Evolutionary conservation across 1,284 basidiomycete genomes (phyloP), one percentile per base, ranked within the genome.

Genomic region (Thecaphora thlaspeos): DNA sequence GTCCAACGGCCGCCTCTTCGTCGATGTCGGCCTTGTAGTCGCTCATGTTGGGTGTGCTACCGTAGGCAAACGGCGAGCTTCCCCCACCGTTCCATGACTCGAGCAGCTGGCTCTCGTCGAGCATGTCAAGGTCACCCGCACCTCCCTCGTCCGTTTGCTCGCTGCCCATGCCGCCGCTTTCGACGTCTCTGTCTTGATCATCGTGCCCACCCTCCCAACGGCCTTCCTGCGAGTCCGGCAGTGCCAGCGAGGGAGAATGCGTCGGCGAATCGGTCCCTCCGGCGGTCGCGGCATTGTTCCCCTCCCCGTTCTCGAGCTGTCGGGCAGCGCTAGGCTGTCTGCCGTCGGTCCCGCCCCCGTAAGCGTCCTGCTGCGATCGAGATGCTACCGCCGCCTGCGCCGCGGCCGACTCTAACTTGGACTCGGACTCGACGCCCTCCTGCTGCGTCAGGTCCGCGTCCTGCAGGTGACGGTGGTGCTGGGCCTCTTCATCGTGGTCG

Each of bases 1-100:
- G 84, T 3, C 92, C 93, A 17, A 93, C 84, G 2, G 89, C 86
- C 14, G 89, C 90, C 75, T 94, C 90, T 44, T 83, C 80, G 22
- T 77, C 73, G 21, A 65, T 49, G 32, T 43, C 54, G 41, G 40
- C 50, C 43, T 52, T 55, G 42, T 48, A 58, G 10, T 65, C 61
- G 46, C 59, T 62, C 8, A 40, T 49, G 22, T 49, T 52, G 19
- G 54, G 55, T n/a, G 54, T 44, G 58, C 61, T 65, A 41, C 54
- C 49, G 24, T 51, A 39, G 26, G 46, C 59, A 30, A 61, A 68
- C 43, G 64, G 47, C 28, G 47, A 49, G 36, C 41, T 53, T 14
- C 50, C 55, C 18, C 40, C 46, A 41, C 51, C 51, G n/a, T 47
- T 54, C 65, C 65, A 68, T 12, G 49, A 23, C 12, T 54, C 46